Evolutionary conservation across 1,139 yeast genomes (phyloP), one percentile per base, ranked within the genome.

Genomic region (Geotrichum australiense): DNA sequence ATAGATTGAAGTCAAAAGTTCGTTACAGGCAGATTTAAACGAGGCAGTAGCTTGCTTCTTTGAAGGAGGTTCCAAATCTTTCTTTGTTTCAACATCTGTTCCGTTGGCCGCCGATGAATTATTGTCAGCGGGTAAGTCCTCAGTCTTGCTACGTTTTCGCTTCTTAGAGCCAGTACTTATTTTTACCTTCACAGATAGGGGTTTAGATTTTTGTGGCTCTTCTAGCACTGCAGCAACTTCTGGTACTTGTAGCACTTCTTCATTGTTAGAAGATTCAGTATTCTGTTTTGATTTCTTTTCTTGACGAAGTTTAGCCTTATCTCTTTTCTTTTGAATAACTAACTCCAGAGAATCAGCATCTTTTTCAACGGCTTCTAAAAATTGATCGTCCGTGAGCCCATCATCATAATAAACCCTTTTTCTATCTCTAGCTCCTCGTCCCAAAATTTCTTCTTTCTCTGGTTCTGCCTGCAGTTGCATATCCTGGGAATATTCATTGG

Each of bases 371-470:
- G 83, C 84, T 45, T 75, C 76, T 25, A 74, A 60, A 94, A 96
- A 89, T 64, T 87, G 96, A 55, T 86, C 96, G 62, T 89, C 97
- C 2, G 94, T 85, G 50, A 89, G 70, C 2, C 94, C 95, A 61
- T 89, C 97, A 56, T 89, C 96, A 58, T 89, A 89, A 50, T 74
- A 78, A 24, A 84, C 82, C 42, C 68, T 67, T 64, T 85, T 86
- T 58, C 89, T 80, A 50, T 83, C 93, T 62, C 96, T 77, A 54
- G 83, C 78, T 35, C 81, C 77, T 48, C 85, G 74, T n/a, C 75
- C 68, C 24, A 49, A 38, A 29, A 77, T 78, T 50, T 76, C 85
- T 18, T 54, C 55, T 54, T 56, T 41, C 55, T 56, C 46, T 49
- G 69, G 58, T 31, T 62, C 62, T 22, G 79, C 71, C 56, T 79